A percentile compares a stretch with the other conserved stretches of the same genome.
These are phyloP conservation scores for Eimeria maxima DNA, from an alignment of 169 alveolate genomes.

Conservation along the genomic window DNA sequence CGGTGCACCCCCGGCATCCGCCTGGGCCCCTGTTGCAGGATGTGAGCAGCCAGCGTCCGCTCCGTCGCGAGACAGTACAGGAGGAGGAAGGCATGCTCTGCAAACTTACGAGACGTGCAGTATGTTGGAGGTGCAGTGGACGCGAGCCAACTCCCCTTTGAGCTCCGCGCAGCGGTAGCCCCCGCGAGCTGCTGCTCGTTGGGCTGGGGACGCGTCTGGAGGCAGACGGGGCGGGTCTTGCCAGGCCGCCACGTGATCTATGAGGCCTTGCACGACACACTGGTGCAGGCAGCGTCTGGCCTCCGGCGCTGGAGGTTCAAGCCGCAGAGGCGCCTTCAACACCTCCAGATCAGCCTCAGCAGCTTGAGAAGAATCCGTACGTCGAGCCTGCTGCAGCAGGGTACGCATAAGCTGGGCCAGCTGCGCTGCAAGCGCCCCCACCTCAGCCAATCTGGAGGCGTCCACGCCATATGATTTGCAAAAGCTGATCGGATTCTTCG, in stretches of 20 bases:
- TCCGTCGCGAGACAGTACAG: not conserved
- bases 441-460: slow-evolving; percentile 59
- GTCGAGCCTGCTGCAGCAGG: slow-evolving; percentile 31
- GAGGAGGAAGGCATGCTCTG: not conserved
- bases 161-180: slow-evolving; percentile 78
- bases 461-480: slow-evolving; percentile 61
- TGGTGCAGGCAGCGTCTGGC: slow-evolving; percentile 40
- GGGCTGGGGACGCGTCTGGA: slow-evolving; percentile 36
- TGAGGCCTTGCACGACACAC: slow-evolving; percentile 74
- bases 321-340: slow-evolving; percentile 36
- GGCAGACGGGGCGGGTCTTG: slow-evolving; percentile 46
- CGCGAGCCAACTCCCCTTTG: slow-evolving; percentile 64
- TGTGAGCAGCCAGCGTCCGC: not conserved
- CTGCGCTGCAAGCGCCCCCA: slow-evolving; percentile 73
- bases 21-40: not conserved
- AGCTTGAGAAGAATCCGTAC: not conserved
- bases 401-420: slow-evolving; percentile 66
- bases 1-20: not conserved
- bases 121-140: slow-evolving; percentile 68
- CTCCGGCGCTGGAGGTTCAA: slow-evolving; percentile 10
- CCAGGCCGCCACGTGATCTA: slow-evolving; percentile 75
- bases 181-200: slow-evolving; percentile 58
- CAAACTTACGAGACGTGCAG: slow-evolving; percentile 38
- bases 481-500: slow-evolving; percentile 48
- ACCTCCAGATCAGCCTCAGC: not conserved